Conservation (phyloP, 2,329 filamentous ascomycete species). For the Dothideomycetidae sp. region DNA sequence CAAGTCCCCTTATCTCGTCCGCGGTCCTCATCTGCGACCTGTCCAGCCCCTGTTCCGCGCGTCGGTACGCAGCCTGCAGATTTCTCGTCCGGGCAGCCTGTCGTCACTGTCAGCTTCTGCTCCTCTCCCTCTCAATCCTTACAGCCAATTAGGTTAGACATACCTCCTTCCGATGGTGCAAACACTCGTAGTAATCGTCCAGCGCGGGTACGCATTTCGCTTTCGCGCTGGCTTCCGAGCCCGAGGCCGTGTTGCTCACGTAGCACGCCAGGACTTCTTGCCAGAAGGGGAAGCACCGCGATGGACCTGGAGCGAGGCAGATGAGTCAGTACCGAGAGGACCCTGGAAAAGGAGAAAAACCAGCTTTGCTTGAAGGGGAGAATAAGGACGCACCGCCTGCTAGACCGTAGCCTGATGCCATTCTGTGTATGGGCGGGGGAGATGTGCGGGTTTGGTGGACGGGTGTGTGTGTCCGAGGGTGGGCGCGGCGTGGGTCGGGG, state of each 20-base stretch:
- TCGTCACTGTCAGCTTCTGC: conserved; percentile 6
- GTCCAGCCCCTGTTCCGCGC: conserved; percentile 57
- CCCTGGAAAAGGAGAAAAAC: too few species aligned
- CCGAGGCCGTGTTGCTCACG: conserved; percentile 74
- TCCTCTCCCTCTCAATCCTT: neutral
- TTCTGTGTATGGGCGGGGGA: conserved; percentile 25
- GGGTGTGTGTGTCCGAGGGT: neutral
- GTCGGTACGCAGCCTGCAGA: conserved; percentile 74
- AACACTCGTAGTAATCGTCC: conserved; percentile 97
- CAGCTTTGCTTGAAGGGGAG: too few species aligned
- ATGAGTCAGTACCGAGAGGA: neutral
- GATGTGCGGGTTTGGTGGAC: neutral
- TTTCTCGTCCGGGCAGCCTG: conserved; percentile 65
- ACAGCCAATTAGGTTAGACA: too few species aligned
- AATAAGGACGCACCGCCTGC: conserved; percentile 50
- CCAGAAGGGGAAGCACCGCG: conserved; percentile 98
- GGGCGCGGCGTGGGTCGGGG: neutral
- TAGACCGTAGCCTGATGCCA: conserved; percentile 75
- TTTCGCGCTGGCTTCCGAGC: conserved; percentile 68
- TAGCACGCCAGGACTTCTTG: conserved; percentile 98
- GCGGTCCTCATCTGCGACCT: conserved; percentile 70
- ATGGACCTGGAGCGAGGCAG: conserved; percentile 37
- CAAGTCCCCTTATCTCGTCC: conserved; percentile 76
- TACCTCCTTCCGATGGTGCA: conserved; percentile 99
- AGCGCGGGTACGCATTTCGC: conserved; percentile 72